Percentiles rank a stretch among this genome's conserved stretches.
phyloP scores from a whole-genome alignment of 2,329 filamentous ascomycete genomes.

The Nigrospora sphaerica region DNA sequence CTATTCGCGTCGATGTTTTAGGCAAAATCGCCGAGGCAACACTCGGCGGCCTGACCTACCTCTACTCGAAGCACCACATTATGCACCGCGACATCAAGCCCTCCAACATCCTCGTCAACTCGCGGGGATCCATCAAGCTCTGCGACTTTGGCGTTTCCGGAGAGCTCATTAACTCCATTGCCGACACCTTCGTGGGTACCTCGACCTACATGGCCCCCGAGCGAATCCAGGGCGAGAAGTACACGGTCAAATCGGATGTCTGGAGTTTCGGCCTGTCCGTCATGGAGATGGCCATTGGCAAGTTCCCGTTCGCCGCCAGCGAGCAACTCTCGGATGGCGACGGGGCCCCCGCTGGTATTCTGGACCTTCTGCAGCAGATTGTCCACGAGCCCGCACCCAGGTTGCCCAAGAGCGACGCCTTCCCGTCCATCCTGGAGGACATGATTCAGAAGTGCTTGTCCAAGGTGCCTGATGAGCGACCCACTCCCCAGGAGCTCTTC shows the following conservation, averaged over 20 bases:
- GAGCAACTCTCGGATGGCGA: slow-evolving; percentile 66
- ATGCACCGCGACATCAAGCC: slow-evolving; percentile 99
- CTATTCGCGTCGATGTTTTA: slow-evolving; percentile 89
- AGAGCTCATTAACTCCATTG: slow-evolving; percentile 94
- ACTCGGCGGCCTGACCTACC: slow-evolving; percentile 85
- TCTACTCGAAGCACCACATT: slow-evolving; percentile 92
- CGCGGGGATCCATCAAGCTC: slow-evolving; percentile 87
- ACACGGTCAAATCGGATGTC: slow-evolving; percentile 96
- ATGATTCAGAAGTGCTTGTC: slow-evolving; percentile 95
- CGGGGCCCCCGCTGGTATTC: slow-evolving; percentile 83
- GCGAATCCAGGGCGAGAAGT: slow-evolving; percentile 92
- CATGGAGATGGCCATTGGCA: slow-evolving; percentile 96
- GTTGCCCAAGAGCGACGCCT: slow-evolving; percentile 94
- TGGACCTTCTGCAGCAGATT: slow-evolving; percentile 94
- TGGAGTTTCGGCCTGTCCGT: slow-evolving; percentile 95
- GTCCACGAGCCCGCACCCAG: slow-evolving; percentile 92
- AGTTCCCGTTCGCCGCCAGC: slow-evolving; percentile 84
- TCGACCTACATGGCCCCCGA: slow-evolving; percentile 99
- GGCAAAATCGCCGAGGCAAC: slow-evolving; percentile 97
- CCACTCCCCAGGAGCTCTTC: slow-evolving; percentile 88
- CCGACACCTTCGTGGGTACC: slow-evolving; percentile 95
- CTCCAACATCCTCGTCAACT: slow-evolving; percentile 95
- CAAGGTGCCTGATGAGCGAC: slow-evolving; percentile 82
- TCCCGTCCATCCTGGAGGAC: slow-evolving; percentile 86
- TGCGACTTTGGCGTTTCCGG: slow-evolving; percentile 99